These are phyloP conservation scores for Chytridium lagenaria DNA, from an alignment of 371 early-diverging fungal species.

Conservation along the genomic window DNA sequence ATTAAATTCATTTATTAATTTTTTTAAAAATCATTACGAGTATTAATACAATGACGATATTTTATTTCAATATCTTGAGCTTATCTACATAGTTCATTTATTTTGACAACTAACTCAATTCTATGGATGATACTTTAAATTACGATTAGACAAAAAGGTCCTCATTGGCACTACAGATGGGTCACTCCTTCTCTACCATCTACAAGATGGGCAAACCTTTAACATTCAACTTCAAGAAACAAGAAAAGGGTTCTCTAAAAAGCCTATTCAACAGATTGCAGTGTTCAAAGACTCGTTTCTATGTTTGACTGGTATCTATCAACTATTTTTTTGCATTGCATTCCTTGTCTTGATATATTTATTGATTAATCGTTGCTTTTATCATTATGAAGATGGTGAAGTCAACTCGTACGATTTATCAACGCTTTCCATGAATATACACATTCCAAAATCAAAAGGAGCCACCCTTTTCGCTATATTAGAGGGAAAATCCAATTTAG, in stretches of 20 bases:
- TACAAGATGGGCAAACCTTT: constrained; percentile 51
- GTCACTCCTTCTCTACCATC: constrained; percentile 48
- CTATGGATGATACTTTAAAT: not conserved
- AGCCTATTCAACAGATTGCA: constrained; percentile 34
- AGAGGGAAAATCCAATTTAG: not conserved
- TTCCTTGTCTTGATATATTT: too few relatives aligned
- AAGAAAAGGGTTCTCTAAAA: constrained; percentile 33
- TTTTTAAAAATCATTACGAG: too few relatives aligned
- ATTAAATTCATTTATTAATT: too few relatives aligned
- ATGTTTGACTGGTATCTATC: constrained; percentile 35
- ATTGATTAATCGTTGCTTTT: too few relatives aligned
- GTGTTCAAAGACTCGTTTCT: constrained; percentile 27
- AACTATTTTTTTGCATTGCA: too few relatives aligned
- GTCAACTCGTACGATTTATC: constrained; percentile 26
- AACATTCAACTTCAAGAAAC: constrained; percentile 46
- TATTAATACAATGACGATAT: too few relatives aligned
- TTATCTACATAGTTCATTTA: too few relatives aligned
- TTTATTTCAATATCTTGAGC: too few relatives aligned
- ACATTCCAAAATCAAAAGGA: constrained; percentile 26
- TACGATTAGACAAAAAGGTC: constrained; percentile 33
- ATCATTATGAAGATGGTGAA: constrained; percentile 20
- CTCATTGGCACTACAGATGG: constrained; percentile 49
- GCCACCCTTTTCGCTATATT: constrained; percentile 21
- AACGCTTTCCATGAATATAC: constrained; percentile 26
- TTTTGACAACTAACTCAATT: too few relatives aligned